Conservation (phyloP, 768 basidiomycete genomes). For the Candolleomyces eurysporus region DNA sequence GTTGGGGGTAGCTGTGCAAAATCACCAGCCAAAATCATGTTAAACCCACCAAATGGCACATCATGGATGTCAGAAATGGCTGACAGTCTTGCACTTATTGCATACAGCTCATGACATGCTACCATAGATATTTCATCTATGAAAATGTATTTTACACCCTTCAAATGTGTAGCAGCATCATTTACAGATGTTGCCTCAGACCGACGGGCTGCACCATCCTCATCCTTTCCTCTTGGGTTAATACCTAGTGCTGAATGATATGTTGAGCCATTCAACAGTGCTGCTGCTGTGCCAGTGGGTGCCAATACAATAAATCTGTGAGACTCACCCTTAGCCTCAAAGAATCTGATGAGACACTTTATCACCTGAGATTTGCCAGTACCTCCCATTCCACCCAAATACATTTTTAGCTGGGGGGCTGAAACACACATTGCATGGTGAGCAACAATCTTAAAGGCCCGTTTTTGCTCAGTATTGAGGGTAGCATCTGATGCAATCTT, state of each 20-base stretch:
- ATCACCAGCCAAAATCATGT: slow-evolving; percentile 46
- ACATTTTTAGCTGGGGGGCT: slow-evolving; percentile 23
- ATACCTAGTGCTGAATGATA: slow-evolving; percentile 34
- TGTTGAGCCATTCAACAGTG: slow-evolving; percentile 29
- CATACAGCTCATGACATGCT: slow-evolving; percentile 27
- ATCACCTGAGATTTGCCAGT: slow-evolving; percentile 30
- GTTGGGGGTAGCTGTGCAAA: slow-evolving; percentile 43
- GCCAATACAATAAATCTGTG: slow-evolving; percentile 24
- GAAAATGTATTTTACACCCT: too few relatives aligned
- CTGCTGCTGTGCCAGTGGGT: slow-evolving; percentile 33
- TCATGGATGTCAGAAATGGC: slow-evolving; percentile 16
- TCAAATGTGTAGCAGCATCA: slow-evolving; percentile 16
- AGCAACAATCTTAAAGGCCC: slow-evolving; percentile 27
- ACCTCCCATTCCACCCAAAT: slow-evolving; percentile 31
- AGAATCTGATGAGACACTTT: slow-evolving; percentile 19
- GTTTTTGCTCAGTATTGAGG: slow-evolving; percentile 31
- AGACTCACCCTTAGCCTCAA: slow-evolving; percentile 17
- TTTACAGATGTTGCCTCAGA: too few relatives aligned
- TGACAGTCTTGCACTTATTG: slow-evolving; percentile 23
- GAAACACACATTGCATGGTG: slow-evolving; percentile 10
- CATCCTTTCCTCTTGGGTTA: too few relatives aligned
- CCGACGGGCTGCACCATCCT: too few relatives aligned
- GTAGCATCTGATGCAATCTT: too few relatives aligned
- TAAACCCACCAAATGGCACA: slow-evolving; percentile 33
- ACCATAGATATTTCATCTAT: slow-evolving; percentile 48